phyloP scores from a whole-genome alignment of 306 rosid genomes.

The Dicorynia guianensis region DNA sequence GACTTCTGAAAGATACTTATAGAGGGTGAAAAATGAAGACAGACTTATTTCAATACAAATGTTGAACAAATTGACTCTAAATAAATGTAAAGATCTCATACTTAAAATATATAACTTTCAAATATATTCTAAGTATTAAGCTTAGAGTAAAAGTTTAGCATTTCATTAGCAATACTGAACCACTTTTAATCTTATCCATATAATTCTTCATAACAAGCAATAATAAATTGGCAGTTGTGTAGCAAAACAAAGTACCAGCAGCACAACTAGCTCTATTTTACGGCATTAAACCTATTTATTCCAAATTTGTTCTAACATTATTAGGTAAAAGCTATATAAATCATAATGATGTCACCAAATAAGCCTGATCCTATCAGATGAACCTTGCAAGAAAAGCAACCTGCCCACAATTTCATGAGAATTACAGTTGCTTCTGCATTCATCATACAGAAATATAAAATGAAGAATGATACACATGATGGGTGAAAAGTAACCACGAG shows the following conservation, averaged over 20 bases:
- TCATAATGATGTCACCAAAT: too few species aligned
- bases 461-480: neutral
- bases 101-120: neutral
- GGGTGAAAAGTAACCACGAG: neutral
- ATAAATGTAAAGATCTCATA: neutral
- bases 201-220: slow-evolving; percentile 1
- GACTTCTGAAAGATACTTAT: neutral
- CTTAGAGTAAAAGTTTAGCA: too few species aligned
- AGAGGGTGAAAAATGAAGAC: slow-evolving; percentile 1
- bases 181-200: slow-evolving; percentile 17
- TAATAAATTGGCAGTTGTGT: neutral
- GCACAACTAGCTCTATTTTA: slow-evolving; percentile 11
- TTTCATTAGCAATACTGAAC: slow-evolving; percentile 2
- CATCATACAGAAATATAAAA: neutral
- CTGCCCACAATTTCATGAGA: too few species aligned
- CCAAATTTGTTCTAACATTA: too few species aligned
- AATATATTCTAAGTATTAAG: too few species aligned
- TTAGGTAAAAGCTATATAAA: too few species aligned
- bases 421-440: too few species aligned
- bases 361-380: too few species aligned
- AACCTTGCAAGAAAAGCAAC: too few species aligned
- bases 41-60: slow-evolving; percentile 11
- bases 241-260: slow-evolving; percentile 17
- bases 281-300: too few species aligned
- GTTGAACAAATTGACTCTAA: neutral